These are phyloP conservation scores for Cynara cardunculus DNA, from an alignment of 129 eudicot species.

Conservation along the genomic window DNA sequence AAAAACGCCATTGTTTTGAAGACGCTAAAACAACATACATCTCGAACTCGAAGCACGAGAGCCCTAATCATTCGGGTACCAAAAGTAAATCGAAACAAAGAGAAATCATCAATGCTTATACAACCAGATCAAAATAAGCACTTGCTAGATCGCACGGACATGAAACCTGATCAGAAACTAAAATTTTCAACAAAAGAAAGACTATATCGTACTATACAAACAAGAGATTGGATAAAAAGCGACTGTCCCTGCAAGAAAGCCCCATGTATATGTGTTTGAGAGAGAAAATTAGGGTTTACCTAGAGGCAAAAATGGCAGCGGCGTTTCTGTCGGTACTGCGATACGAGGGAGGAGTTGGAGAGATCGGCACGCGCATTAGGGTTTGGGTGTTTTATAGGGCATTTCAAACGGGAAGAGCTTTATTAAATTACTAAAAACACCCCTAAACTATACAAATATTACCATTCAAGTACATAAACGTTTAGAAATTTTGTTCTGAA, in stretches of 20 bases:
- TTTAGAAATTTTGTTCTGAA: not conserved
- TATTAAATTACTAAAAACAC: not conserved
- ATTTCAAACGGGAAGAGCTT: not conserved
- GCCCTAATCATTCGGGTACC: not conserved
- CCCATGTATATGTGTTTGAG: not conserved
- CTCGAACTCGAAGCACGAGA: not conserved
- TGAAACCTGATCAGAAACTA: not conserved
- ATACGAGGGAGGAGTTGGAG: slow-evolving; percentile 3
- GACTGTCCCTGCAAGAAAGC: not conserved
- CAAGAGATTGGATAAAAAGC: not conserved
- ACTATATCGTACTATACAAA: not conserved
- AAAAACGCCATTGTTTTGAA: not conserved
- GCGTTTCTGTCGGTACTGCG: slow-evolving; percentile 10
- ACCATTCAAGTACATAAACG: not conserved
- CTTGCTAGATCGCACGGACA: slow-evolving; percentile 1
- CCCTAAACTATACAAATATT: not conserved
- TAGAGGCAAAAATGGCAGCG: slow-evolving; percentile 8
- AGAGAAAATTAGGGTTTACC: slow-evolving; percentile 22
- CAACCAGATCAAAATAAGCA: not conserved
- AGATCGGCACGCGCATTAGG: slow-evolving; percentile 5
- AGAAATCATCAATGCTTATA: not conserved
- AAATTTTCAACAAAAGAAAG: not conserved
- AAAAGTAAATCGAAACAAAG: not conserved
- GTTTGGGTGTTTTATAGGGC: slow-evolving; percentile 21
- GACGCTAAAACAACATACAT: not conserved